phyloP scores from a whole-genome alignment of 148 eudicot species.

The Arbutus unedo region DNA sequence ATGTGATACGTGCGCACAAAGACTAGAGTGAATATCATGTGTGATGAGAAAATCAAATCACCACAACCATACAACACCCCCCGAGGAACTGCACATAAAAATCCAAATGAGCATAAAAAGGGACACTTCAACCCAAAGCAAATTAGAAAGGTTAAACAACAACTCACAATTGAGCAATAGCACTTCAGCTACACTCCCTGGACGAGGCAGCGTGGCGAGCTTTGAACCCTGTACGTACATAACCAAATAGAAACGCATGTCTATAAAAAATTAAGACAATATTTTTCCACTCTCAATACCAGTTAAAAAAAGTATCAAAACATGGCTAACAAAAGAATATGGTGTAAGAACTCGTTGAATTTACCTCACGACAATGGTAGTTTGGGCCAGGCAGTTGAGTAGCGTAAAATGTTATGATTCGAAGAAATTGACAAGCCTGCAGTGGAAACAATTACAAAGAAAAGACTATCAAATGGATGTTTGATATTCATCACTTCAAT shows the following conservation, averaged over 20 bases:
- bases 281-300: neutral
- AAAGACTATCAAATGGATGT: slow-evolving; percentile 5
- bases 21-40: slow-evolving; percentile 90
- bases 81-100: slow-evolving; percentile 63
- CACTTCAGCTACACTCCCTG: slow-evolving; percentile 49
- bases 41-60: slow-evolving; percentile 94
- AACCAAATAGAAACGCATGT: neutral
- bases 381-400: slow-evolving; percentile 96
- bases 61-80: slow-evolving; percentile 96
- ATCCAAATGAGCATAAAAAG: slow-evolving; percentile 15
- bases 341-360: neutral
- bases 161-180: slow-evolving; percentile 62
- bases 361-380: slow-evolving; percentile 96
- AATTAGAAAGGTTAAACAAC: neutral
- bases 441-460: slow-evolving; percentile 9
- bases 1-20: slow-evolving; percentile 91
- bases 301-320: neutral
- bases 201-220: slow-evolving; percentile 77
- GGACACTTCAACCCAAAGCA: neutral
- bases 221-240: slow-evolving; percentile 62
- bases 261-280: neutral
- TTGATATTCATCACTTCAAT: neutral
- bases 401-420: slow-evolving; percentile 82
- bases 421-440: slow-evolving; percentile 84
- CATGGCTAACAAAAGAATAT: neutral